These are phyloP conservation scores for Alternaria novae-zelandiae DNA, from an alignment of 2,329 filamentous ascomycete genomes.

Conservation along the genomic window DNA sequence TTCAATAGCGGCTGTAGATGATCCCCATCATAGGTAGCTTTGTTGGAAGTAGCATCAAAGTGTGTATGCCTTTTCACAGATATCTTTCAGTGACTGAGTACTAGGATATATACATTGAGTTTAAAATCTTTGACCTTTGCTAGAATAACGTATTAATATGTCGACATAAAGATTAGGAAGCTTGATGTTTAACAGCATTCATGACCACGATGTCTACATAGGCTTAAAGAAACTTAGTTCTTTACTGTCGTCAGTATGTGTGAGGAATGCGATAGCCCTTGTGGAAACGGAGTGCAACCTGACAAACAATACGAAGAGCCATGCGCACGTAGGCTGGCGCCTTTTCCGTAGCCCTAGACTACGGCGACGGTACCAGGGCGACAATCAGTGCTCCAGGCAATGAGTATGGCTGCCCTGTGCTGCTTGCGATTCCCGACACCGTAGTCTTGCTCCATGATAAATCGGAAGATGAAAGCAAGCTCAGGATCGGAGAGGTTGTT, in stretches of 20 bases:
- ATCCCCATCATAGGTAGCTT: background rate
- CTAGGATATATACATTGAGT: background rate
- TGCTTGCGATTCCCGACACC: background rate
- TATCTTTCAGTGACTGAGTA: background rate
- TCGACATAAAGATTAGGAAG: background rate
- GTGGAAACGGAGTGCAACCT: background rate
- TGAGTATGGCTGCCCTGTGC: background rate
- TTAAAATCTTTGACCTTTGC: background rate
- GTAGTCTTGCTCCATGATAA: background rate
- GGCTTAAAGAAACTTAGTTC: too few relatives aligned
- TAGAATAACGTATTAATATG: background rate
- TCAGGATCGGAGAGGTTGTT: background rate
- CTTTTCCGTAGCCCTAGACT: background rate
- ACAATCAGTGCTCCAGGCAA: rapidly evolving
- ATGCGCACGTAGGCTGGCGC: background rate
- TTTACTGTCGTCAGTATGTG: too few relatives aligned
- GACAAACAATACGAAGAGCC: background rate
- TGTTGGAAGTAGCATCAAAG: background rate
- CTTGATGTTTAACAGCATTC: rapidly evolving
- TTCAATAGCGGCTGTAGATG: conserved; percentile 14
- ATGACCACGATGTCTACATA: background rate
- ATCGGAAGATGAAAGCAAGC: background rate
- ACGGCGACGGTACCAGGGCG: background rate
- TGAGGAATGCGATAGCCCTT: background rate
- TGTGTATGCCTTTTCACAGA: background rate